phyloP scores from a whole-genome alignment of 352 stramenopile species.

The Phytophthora foliorum region DNA sequence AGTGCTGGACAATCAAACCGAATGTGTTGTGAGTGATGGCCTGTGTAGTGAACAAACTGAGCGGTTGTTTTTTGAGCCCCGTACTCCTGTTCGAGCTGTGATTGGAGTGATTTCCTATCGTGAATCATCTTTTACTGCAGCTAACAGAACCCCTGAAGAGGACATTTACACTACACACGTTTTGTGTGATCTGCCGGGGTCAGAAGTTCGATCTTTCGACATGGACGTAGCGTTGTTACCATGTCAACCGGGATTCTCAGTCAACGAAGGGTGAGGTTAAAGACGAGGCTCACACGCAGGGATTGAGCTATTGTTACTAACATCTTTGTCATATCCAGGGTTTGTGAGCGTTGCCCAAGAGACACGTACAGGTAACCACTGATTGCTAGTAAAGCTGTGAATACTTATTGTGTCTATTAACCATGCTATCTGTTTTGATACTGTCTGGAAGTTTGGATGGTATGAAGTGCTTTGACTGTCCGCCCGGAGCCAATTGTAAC shows the following conservation, averaged over 20 bases:
- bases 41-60: constrained; percentile 17
- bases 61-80: constrained; percentile 45
- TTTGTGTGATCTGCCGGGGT: constrained; percentile 49
- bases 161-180: constrained; percentile 51
- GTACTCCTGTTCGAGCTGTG: constrained; percentile 27
- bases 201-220: constrained; percentile 42
- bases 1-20: constrained; percentile 59
- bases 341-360: constrained; percentile 61
- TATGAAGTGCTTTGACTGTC: constrained; percentile 63
- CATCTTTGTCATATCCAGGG: constrained; percentile 24
- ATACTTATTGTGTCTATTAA: background rate
- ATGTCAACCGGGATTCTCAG: constrained; percentile 58
- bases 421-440: background rate
- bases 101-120: constrained; percentile 54
- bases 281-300: too few relatives aligned
- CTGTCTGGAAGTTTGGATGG: constrained; percentile 58
- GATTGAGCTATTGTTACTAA: background rate
- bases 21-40: constrained; percentile 45
- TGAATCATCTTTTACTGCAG: constrained; percentile 43
- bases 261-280: constrained; percentile 41
- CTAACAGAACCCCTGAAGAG: constrained; percentile 31
- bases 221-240: constrained; percentile 45
- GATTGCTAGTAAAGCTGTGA: background rate
- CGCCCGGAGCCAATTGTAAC: constrained; percentile 55
- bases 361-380: constrained; percentile 55